Percentiles rank a stretch among this genome's conserved stretches.
Evolutionary conservation across 2,329 filamentous ascomycete species (phyloP).

Genomic region (Conoideocrella luteorostrata): DNA sequence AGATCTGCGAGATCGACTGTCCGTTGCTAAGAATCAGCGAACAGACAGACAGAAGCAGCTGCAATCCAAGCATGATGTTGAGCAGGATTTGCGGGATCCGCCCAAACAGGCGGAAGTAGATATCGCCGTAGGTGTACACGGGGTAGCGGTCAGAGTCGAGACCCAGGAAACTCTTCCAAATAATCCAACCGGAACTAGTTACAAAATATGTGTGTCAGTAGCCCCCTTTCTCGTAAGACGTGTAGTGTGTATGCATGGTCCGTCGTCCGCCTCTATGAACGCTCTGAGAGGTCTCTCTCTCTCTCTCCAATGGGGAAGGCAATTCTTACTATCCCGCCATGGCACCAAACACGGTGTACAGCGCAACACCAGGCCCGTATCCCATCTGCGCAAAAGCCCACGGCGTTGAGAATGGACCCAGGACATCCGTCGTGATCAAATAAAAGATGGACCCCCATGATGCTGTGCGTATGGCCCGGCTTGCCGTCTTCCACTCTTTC

Average conservation of each 20-base stretch:
- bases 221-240: neutral
- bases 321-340: conserved; percentile 9
- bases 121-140: conserved; percentile 37
- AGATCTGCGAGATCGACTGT: conserved; percentile 47
- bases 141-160: conserved; percentile 41
- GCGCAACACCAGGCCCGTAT: conserved; percentile 34
- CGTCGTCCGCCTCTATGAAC: too few species aligned
- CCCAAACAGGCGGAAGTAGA: conserved; percentile 41
- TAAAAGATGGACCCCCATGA: conserved; percentile 41
- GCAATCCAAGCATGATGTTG: conserved; percentile 40
- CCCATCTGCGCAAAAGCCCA: conserved; percentile 27
- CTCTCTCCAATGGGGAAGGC: too few species aligned
- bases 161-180: conserved; percentile 37
- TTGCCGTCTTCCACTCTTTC: conserved; percentile 38
- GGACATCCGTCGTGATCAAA: conserved; percentile 41
- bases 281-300: too few species aligned
- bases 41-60: conserved; percentile 43
- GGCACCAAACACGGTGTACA: conserved; percentile 34
- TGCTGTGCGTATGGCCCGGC: conserved; percentile 38
- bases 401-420: conserved; percentile 36
- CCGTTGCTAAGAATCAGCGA: conserved; percentile 47
- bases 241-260: too few species aligned
- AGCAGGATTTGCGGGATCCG: conserved; percentile 34
- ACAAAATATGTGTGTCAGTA: conserved; percentile 20
- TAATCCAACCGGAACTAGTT: conserved; percentile 35